Conservation (phyloP, 2,329 filamentous ascomycete species). For the Xylaria sp. region DNA sequence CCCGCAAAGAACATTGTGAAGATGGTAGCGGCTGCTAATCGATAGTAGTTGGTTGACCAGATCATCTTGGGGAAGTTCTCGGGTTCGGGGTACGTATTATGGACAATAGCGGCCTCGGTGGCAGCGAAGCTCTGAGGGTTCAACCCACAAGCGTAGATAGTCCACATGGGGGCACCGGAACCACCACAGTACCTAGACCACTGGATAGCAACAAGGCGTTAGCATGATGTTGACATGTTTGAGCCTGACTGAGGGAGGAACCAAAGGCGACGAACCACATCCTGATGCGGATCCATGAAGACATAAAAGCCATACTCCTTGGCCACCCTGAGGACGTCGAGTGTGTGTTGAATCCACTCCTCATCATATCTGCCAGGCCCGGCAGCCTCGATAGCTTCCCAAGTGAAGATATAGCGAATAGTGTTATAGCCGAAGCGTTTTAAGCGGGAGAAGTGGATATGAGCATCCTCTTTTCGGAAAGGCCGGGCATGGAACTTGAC, state of each 20-base stretch:
- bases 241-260: neutral
- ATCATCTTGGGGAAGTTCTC: constrained; percentile 97
- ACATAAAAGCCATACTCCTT: constrained; percentile 94
- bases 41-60: constrained; percentile 96
- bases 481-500: constrained; percentile 90
- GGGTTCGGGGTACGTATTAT: constrained; percentile 90
- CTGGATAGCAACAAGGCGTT: constrained; percentile 54
- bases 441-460: constrained; percentile 85
- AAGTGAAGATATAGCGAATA: constrained; percentile 96
- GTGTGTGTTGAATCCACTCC: constrained; percentile 90
- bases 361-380: constrained; percentile 95
- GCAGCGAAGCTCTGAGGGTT: constrained; percentile 86
- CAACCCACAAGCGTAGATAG: constrained; percentile 90
- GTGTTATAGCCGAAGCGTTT: constrained; percentile 95
- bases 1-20: constrained; percentile 96
- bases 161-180: constrained; percentile 98
- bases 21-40: constrained; percentile 87
- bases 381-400: constrained; percentile 96
- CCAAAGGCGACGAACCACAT: constrained; percentile 73
- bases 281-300: constrained; percentile 99
- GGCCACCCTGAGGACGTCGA: constrained; percentile 82
- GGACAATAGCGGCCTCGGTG: constrained; percentile 92
- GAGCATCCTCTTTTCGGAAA: constrained; percentile 84
- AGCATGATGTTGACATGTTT: constrained; percentile 40
- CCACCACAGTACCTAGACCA: constrained; percentile 96